Base-by-base conservation (phyloP, 2,329 filamentous ascomycete species). In the Paracorniculantispora psalliotae region DNA sequence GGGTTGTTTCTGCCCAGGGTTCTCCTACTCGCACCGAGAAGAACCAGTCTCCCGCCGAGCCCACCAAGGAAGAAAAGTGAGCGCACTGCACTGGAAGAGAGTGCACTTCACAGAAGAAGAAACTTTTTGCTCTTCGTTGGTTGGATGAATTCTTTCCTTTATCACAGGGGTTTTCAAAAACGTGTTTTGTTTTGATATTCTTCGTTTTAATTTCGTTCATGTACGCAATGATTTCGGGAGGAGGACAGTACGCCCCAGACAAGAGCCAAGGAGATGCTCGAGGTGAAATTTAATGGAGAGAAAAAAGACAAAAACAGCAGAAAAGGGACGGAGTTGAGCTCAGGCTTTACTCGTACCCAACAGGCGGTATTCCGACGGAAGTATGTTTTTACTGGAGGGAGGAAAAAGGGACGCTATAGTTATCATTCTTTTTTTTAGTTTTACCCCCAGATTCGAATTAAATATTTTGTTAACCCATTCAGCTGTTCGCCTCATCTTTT, bases 51-150 rank as follows among this genome's bases (percentile, higher is more conserved):
- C 21, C 25, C 25, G 10, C 37, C 30, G 56, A 58, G 44, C 23
- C n/a, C 59, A 74, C 30, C 61, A 93, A 93, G 90, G 88, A 88
- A 21, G 82, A 87, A 65, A 89, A 89, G 60, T 92, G 90, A 2
- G 84, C 79, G n/a, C n/a, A n/a, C n/a, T n/a, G n/a, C n/a, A n/a
- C n/a, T n/a, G n/a, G n/a, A n/a, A n/a, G n/a, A n/a, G n/a, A n/a
- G n/a, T n/a, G n/a, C n/a, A n/a, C n/a, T n/a, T n/a, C n/a, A 89
- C 89, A 69, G 92, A 93, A 77, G 89, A 89, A 79, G 79, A 93
- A 70, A 87, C 93, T 70, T 93, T 92, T 70, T 76, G 90, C 19
- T 43, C 13, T 47, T 56, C 53, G 26, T 50, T 19, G 35, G 35
- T 57, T 50, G 54, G 54, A 55, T 50, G 54, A 46, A 55, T 46